Base-by-base conservation (phyloP, 2,329 filamentous ascomycete species). In the Fusarium newnesense region DNA sequence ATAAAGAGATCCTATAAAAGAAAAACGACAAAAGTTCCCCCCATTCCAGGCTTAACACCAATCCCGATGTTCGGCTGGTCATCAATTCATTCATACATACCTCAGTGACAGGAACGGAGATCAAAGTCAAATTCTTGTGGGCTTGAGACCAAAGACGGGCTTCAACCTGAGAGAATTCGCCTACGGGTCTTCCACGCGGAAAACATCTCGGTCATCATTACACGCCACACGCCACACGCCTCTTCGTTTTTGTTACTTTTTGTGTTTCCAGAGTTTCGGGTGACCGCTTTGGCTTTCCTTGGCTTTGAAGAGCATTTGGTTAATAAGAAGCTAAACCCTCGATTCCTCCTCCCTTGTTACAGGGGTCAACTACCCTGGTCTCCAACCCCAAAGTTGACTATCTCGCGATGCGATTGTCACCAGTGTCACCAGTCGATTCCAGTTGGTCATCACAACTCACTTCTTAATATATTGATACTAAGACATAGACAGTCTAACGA, bases 81-180 rank as follows among this genome's bases (percentile, higher is more conserved):
- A 50, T 42, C 47, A 58, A 60, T 32, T 53, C 46, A 66, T 50
- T 36, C 40, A 36, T n/a, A 10, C 54, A 49, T 58, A 58, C 40
- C 54, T 58, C 50, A 60, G 64, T 47, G 53, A 65, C 70, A 77
- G 75, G 76, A 76, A 77, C 76, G 76, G 69, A 77, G 59, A 52
- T 44, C 47, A 73, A 77, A 77, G 70, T 75, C 73, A 77, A 77
- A 77, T 57, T 64, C 39, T 47, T 32, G 44, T 42, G 59, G 61
- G 32, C 60, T 64, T 58, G 26, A 44, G 30, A 53, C 40, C 44
- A 43, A 40, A 60, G 46, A 42, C 36, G 37, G 19, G 15, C 13
- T 44, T 26, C 43, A 15, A 40, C 49, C 30, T 58, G n/a, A 19
- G n/a, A 15, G 10, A 32, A 39, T 43, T 56, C 36, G 58, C 49